phyloP scores from a whole-genome alignment of 2,329 filamentous ascomycete genomes.

The Alternaria sp. region DNA sequence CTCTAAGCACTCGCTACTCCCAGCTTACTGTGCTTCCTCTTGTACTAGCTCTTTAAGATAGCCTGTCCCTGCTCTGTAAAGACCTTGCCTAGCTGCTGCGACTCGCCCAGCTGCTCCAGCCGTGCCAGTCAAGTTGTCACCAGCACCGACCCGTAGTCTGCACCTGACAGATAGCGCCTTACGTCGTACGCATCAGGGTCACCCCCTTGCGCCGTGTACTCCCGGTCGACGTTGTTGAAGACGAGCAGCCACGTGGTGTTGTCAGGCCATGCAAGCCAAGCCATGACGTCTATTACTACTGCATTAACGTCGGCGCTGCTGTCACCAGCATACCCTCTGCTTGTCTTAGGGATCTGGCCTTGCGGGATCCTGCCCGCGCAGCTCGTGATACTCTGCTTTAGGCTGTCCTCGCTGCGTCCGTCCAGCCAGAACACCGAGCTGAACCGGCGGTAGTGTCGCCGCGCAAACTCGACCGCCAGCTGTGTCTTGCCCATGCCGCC shows the following conservation, averaged over 20 bases:
- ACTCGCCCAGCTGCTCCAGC: constrained; percentile 33
- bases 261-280: too few species aligned
- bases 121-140: constrained; percentile 30
- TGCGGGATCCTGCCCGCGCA: constrained; percentile 23
- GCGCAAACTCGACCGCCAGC: constrained; percentile 24
- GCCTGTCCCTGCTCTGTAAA: constrained; percentile 23
- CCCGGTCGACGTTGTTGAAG: constrained; percentile 34
- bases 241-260: constrained; percentile 30
- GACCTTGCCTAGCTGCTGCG: constrained; percentile 18
- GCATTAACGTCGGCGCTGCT: constrained; percentile 30
- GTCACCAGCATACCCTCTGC: too few species aligned
- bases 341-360: too few species aligned
- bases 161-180: constrained; percentile 24
- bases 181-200: constrained; percentile 29
- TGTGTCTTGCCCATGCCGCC: constrained; percentile 31
- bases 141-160: constrained; percentile 33
- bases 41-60: constrained; percentile 34
- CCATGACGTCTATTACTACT: too few species aligned
- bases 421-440: constrained; percentile 30
- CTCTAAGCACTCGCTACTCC: too few species aligned
- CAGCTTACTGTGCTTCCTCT: too few species aligned
- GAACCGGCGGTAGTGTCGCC: constrained; percentile 20
- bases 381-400: constrained; percentile 27
- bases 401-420: constrained; percentile 19
- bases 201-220: constrained; percentile 16